Percentiles rank a stretch among this genome's conserved stretches.
These are phyloP conservation scores for Erysimum cheiranthoides DNA, from an alignment of 345 rosid species.

Conservation along the genomic window DNA sequence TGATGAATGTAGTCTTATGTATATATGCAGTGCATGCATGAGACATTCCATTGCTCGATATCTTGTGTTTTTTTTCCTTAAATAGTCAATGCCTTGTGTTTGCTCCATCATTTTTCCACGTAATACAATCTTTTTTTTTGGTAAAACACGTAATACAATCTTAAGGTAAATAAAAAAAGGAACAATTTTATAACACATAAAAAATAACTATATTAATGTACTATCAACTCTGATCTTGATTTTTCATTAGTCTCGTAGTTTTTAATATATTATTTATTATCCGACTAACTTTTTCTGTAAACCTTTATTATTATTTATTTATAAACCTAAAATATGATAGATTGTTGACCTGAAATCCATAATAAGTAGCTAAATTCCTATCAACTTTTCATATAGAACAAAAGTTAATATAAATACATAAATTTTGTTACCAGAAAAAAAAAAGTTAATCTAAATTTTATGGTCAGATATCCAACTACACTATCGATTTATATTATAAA, in stretches of 20 bases:
- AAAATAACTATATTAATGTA: background rate
- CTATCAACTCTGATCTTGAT: background rate
- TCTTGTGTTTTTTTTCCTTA: background rate
- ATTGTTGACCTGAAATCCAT: background rate
- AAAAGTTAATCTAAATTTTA: no score
- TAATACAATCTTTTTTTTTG: constrained; percentile 12
- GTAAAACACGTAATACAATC: constrained; percentile 24
- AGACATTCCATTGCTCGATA: constrained; percentile 21
- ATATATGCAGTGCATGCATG: constrained; percentile 21
- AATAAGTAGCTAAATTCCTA: no score
- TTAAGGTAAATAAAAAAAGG: background rate
- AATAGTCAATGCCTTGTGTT: background rate
- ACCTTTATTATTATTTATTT: no score
- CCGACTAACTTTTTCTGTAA: background rate
- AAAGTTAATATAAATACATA: no score
- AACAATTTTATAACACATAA: background rate
- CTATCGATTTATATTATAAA: background rate
- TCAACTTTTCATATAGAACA: no score
- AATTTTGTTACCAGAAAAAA: no score
- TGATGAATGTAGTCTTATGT: constrained; percentile 36
- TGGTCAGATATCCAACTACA: background rate
- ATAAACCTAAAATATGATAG: no score
- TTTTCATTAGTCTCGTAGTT: background rate
- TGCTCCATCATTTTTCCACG: constrained; percentile 15
- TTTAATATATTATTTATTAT: background rate